Conservation (phyloP, 2,329 filamentous ascomycete genomes). For the Pseudogymnoascus sp. region DNA sequence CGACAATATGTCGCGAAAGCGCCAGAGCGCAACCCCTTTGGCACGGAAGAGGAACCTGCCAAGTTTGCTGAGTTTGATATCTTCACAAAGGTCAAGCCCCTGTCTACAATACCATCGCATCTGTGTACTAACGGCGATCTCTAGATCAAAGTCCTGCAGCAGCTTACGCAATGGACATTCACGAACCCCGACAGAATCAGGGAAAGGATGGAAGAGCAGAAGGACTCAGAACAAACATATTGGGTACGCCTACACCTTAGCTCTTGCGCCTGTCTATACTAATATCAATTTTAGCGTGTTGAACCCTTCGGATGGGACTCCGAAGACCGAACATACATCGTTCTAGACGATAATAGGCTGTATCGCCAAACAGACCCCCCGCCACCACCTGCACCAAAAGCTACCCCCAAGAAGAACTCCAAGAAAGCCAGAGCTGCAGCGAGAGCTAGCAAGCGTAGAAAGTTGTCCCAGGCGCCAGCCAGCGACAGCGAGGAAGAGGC, state of each 20-base stretch:
- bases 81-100: constrained; percentile 58
- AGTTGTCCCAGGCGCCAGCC: constrained; percentile 39
- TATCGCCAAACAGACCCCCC: constrained; percentile 79
- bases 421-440: constrained; percentile 56
- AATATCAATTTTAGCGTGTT: constrained; percentile 46
- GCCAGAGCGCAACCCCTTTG: constrained; percentile 75
- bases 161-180: constrained; percentile 83
- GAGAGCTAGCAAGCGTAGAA: constrained; percentile 66
- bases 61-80: constrained; percentile 77
- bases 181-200: constrained; percentile 79
- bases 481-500: constrained; percentile 34
- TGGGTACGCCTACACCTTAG: constrained; percentile 55
- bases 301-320: constrained; percentile 84
- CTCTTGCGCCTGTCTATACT: neutral
- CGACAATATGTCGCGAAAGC: constrained; percentile 82
- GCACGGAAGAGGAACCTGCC: constrained; percentile 60
- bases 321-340: constrained; percentile 77
- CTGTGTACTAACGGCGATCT: neutral
- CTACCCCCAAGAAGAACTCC: constrained; percentile 57
- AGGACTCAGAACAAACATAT: constrained; percentile 68
- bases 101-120: constrained; percentile 24
- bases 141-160: constrained; percentile 70
- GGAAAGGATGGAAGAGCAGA: constrained; percentile 75
- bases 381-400: constrained; percentile 45
- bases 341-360: constrained; percentile 87